Evolutionary conservation across 108 stramenopile genomes (phyloP).

Genomic region (Pseudonitzschia multiseries): DNA sequence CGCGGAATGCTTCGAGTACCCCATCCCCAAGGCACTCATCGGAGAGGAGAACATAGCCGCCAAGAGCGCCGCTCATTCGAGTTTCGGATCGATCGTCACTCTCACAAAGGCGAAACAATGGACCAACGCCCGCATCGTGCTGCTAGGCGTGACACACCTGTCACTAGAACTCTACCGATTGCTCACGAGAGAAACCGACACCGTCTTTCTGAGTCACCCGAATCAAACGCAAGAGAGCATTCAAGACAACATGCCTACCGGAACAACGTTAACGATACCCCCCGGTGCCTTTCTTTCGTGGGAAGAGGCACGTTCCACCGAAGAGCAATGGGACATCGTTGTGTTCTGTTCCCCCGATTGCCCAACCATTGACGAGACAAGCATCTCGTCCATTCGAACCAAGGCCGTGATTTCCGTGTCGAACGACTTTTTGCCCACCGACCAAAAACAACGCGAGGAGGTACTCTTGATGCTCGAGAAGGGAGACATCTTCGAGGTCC

Average conservation of each 20-base stretch:
- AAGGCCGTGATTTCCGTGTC: conserved; percentile 28
- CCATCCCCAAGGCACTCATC: conserved; percentile 20
- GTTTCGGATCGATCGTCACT: conserved; percentile 34
- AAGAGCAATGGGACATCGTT: conserved; percentile 25
- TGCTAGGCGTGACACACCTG: conserved; percentile 26
- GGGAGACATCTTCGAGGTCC: conserved; percentile 24
- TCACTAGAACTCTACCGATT: conserved; percentile 24
- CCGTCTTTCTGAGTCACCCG: conserved; percentile 31
- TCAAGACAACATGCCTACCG: background rate
- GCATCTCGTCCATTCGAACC: conserved; percentile 9
- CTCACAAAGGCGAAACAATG: conserved; percentile 31
- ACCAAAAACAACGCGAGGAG: conserved; percentile 9
- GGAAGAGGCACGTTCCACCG: conserved; percentile 1
- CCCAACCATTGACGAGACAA: conserved; percentile 14
- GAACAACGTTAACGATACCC: conserved; percentile 12
- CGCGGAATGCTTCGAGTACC: conserved; percentile 26
- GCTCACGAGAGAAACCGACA: conserved; percentile 24
- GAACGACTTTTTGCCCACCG: conserved; percentile 20
- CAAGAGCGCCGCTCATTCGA: conserved; percentile 29
- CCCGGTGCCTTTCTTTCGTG: conserved; percentile 18
- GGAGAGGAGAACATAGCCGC: conserved; percentile 21
- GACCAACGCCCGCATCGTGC: conserved; percentile 17
- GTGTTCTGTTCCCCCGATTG: conserved; percentile 36
- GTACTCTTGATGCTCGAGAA: conserved; percentile 18
- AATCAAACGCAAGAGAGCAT: conserved; percentile 1